Percentiles rank a stretch among this genome's conserved stretches.
Conservation (phyloP, 176 grass and related monocot genomes). For the Tillandsia fasciculata region DNA sequence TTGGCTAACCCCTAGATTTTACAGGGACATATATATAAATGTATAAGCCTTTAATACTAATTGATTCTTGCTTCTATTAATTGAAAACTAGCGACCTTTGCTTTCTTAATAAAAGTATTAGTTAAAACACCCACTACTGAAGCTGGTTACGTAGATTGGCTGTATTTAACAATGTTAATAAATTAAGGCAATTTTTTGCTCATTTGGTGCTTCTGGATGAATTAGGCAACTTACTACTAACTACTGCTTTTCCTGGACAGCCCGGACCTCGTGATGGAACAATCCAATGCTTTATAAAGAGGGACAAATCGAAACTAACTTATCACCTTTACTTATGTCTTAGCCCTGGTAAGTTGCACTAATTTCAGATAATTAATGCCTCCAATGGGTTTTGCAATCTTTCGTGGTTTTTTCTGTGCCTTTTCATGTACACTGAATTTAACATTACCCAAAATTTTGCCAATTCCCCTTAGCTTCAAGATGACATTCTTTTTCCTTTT, state of each 20-base stretch:
- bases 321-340: slow-evolving; percentile 91
- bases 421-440: neutral
- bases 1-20: no score
- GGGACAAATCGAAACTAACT: slow-evolving; percentile 73
- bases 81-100: neutral
- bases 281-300: slow-evolving; percentile 87
- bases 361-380: neutral
- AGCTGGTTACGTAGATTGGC: neutral
- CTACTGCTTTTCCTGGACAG: slow-evolving; percentile 29
- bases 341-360: slow-evolving; percentile 44
- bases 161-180: neutral
- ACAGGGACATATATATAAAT: no score
- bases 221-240: neutral
- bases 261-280: slow-evolving; percentile 66
- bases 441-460: neutral
- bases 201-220: neutral
- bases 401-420: neutral
- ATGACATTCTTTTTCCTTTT: neutral
- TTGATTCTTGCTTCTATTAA: no score
- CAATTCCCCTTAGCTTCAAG: neutral
- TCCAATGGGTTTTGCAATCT: neutral
- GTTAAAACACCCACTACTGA: neutral
- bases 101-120: neutral
- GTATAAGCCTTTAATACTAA: no score
- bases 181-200: neutral